Evolutionary conservation across 495 filamentous ascomycete genomes (phyloP), one percentile per base, ranked within the genome.

Genomic region (Aspergillus homomorphus): DNA sequence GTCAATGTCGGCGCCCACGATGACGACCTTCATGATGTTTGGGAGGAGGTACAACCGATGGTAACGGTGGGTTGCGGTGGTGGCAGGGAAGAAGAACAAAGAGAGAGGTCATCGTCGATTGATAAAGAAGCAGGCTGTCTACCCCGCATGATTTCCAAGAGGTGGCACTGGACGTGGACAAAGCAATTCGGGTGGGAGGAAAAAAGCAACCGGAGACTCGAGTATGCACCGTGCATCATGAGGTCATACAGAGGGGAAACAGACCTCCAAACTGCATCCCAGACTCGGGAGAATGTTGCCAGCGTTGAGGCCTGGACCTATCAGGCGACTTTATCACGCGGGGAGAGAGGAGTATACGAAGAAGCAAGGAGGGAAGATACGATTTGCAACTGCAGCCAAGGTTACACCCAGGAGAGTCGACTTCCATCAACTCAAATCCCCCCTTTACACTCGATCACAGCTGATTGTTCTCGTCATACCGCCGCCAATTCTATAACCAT

Each of bases 401-500:
- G 10, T 38, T 5, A 38, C 33, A 38, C 33, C 8, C 33, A 7
- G 10, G 33, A n/a, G n/a, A n/a, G 33, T 38, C 12, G 33, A 38
- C 33, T 6, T 9, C 9, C 26, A 9, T 4, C 26, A 28, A n/a
- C n/a, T n/a, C n/a, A n/a, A n/a, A n/a, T n/a, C n/a, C n/a, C n/a
- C n/a, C n/a, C 26, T 28, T 9, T 3, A 28, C 26, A 28, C 26
- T 28, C 26, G 26, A 28, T 9, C 26, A 28, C 26, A 28, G 26
- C 26, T 28, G 26, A n/a, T n/a, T 28, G 26, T 28, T 28, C 26
- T 9, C 26, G 26, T 3, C 26, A 3, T 28, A 9, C 26, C 3
- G 26, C 21, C 1, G 46, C 19, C 0, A 9, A 16, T 14, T 22
- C 1, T 54, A 50, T 43, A 66, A 42, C 66, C 66, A 69, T 18